Evolutionary conservation across 2,329 filamentous ascomycete genomes (phyloP).

Genomic region (Sporothrix variecibatus): DNA sequence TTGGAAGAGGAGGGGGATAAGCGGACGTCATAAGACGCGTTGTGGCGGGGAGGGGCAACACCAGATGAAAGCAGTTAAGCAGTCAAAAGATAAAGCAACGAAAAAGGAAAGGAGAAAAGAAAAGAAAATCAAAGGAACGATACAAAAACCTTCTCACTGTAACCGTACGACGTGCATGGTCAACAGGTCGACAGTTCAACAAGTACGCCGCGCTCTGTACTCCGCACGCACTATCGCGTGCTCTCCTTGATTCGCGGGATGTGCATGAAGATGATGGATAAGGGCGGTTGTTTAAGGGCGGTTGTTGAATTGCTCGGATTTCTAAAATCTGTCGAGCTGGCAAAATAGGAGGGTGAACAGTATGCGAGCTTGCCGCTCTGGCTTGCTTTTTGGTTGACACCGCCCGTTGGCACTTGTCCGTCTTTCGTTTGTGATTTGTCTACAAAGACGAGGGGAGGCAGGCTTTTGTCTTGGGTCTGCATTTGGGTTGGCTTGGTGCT

Average conservation of each 20-base stretch:
- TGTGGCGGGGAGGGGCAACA: conserved; percentile 3
- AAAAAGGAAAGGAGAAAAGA: background rate
- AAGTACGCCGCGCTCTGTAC: background rate
- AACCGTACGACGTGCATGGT: background rate
- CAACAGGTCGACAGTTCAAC: too few species aligned
- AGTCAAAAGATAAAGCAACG: background rate
- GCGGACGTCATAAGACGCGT: conserved; percentile 15
- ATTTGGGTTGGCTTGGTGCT: background rate
- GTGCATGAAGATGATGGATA: background rate
- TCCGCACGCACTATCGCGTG: conserved; percentile 9
- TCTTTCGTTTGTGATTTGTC: background rate
- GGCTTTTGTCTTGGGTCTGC: background rate
- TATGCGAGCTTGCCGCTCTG: background rate
- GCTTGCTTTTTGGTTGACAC: background rate
- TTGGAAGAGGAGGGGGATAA: background rate
- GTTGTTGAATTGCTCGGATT: background rate
- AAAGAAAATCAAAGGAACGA: background rate
- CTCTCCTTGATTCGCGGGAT: background rate
- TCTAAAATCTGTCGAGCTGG: background rate
- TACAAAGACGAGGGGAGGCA: background rate
- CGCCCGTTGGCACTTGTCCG: background rate
- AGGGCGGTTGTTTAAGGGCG: background rate
- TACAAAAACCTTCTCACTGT: background rate
- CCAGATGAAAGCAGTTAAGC: background rate
- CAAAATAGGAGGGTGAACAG: background rate